Evolutionary conservation across 2,329 filamentous ascomycete genomes (phyloP).

Genomic region (Grosmannia huntii): DNA sequence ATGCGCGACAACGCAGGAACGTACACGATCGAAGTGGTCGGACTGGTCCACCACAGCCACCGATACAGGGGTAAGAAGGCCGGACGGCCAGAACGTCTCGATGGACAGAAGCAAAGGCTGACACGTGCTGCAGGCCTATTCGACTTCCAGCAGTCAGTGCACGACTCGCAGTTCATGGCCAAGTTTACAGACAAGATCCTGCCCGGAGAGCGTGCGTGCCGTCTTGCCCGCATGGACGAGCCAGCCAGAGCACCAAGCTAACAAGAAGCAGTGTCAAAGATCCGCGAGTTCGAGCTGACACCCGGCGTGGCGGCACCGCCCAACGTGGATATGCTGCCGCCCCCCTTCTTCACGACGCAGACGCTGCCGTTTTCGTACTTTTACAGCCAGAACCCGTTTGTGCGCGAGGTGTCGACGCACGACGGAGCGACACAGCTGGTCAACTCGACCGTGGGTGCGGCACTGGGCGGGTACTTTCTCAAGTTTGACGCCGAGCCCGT

Average conservation of each 20-base stretch:
- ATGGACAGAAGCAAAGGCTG: neutral
- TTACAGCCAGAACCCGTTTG: slow-evolving; percentile 76
- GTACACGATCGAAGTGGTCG: slow-evolving; percentile 59
- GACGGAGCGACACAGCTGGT: slow-evolving; percentile 37
- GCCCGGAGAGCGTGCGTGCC: slow-evolving; percentile 49
- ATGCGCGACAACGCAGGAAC: slow-evolving; percentile 56
- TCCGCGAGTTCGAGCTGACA: slow-evolving; percentile 53
- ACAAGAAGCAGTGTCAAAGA: slow-evolving; percentile 28
- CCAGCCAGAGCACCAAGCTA: neutral
- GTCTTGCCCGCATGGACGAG: slow-evolving; percentile 4
- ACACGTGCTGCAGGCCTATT: slow-evolving; percentile 41
- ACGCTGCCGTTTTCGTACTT: slow-evolving; percentile 64
- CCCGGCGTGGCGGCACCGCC: slow-evolving; percentile 44
- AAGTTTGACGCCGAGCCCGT: slow-evolving; percentile 49
- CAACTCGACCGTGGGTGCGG: slow-evolving; percentile 44
- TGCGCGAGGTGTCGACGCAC: slow-evolving; percentile 47
- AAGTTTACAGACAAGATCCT: slow-evolving; percentile 60
- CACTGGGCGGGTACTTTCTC: slow-evolving; percentile 46
- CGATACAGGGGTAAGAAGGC: slow-evolving; percentile 56
- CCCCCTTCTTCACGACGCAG: slow-evolving; percentile 64
- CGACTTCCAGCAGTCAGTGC: slow-evolving; percentile 74
- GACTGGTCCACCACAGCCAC: slow-evolving; percentile 66
- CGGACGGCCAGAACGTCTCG: neutral
- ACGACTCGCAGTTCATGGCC: slow-evolving; percentile 54
- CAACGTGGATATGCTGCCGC: slow-evolving; percentile 62